Evolutionary conservation across 495 filamentous ascomycete genomes (phyloP).

Genomic region (Aspergillus sclerotiicarbonarius): DNA sequence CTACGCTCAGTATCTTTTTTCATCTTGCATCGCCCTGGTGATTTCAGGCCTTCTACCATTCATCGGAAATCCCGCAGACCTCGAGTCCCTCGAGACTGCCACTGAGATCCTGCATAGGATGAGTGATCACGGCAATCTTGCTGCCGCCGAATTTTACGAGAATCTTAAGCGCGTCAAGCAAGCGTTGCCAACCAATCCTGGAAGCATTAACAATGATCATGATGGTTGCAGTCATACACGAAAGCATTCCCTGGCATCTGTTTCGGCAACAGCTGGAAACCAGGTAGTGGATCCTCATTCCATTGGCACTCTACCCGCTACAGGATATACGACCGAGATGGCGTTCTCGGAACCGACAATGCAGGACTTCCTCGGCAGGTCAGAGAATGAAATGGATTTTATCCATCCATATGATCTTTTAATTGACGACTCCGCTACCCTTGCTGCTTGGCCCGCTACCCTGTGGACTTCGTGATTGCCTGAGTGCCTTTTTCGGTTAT

Average conservation of each 20-base stretch:
- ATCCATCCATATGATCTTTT: slow-evolving; percentile 6
- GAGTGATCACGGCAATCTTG: slow-evolving; percentile 31
- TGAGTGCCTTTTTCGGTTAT: not conserved
- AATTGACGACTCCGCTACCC: slow-evolving; percentile 1
- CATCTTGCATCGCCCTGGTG: slow-evolving; percentile 28
- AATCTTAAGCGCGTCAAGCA: slow-evolving; percentile 26
- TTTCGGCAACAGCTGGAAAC: not conserved
- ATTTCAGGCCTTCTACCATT: slow-evolving; percentile 28
- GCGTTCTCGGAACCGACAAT: slow-evolving; percentile 29
- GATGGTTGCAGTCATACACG: slow-evolving; percentile 1
- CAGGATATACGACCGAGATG: slow-evolving; percentile 24
- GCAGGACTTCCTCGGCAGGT: slow-evolving; percentile 29
- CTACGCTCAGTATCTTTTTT: slow-evolving; percentile 37
- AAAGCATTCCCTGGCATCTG: not conserved
- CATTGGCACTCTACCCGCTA: not conserved
- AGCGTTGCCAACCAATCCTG: not conserved
- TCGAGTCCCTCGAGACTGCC: slow-evolving; percentile 26
- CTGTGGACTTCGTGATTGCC: slow-evolving; percentile 12
- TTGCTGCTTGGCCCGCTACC: slow-evolving; percentile 10
- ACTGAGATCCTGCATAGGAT: slow-evolving; percentile 29
- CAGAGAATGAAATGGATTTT: slow-evolving; percentile 12
- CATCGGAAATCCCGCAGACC: slow-evolving; percentile 20
- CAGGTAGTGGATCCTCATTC: not conserved
- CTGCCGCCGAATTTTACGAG: slow-evolving; percentile 32
- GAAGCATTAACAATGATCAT: not conserved